Percentiles rank a stretch among this genome's conserved stretches.
Conservation (phyloP, 495 filamentous ascomycete species). For the Penicillium alfredii region DNA sequence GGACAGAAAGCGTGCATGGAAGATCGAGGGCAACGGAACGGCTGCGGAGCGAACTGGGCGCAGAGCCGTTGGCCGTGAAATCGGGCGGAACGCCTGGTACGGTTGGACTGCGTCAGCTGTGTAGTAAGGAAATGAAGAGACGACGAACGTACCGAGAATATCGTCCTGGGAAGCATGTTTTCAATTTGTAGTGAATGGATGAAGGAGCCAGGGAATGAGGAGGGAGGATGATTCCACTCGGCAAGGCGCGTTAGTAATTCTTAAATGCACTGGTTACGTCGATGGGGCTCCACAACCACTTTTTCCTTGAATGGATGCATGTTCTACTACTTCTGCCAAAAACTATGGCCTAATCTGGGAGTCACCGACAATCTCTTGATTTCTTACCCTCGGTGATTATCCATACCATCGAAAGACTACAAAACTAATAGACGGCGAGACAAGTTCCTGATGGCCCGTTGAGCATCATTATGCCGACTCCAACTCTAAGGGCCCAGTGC, state of each 20-base stretch:
- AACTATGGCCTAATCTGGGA: slow-evolving; percentile 26
- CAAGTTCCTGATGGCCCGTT: no score
- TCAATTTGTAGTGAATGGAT: slow-evolving; percentile 1
- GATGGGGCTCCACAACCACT: no score
- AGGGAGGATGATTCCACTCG: not conserved
- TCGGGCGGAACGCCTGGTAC: slow-evolving; percentile 31
- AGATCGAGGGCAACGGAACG: slow-evolving; percentile 26
- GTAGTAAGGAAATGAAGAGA: no score
- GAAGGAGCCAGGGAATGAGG: not conserved
- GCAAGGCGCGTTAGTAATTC: no score
- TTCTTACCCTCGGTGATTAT: slow-evolving; percentile 19
- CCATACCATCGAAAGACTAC: no score
- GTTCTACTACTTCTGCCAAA: no score
- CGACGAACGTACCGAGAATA: slow-evolving; percentile 29
- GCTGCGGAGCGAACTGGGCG: slow-evolving; percentile 22
- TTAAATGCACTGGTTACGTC: no score
- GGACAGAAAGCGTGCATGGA: slow-evolving; percentile 63
- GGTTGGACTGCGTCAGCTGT: not conserved
- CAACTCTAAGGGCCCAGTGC: slow-evolving; percentile 1
- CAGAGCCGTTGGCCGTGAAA: slow-evolving; percentile 26
- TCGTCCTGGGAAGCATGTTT: slow-evolving; percentile 37
- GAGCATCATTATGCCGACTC: slow-evolving; percentile 7
- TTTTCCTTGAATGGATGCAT: no score
- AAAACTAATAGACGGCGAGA: no score
- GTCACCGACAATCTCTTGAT: slow-evolving; percentile 51